Evolutionary conservation across 2,329 filamentous ascomycete species (phyloP).

Genomic region (Aspergillus versicolor): DNA sequence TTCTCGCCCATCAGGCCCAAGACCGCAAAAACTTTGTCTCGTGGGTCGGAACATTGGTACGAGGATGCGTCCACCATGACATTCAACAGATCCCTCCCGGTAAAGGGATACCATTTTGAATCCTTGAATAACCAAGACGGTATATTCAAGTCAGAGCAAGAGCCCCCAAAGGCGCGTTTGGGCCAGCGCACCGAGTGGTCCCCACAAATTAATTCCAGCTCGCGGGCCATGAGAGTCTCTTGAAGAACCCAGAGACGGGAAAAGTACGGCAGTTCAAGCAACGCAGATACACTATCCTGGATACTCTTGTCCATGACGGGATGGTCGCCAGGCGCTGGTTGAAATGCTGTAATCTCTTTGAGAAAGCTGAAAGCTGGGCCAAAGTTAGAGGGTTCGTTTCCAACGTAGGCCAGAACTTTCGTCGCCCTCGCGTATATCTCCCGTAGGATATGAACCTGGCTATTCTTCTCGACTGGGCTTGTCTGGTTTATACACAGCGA

Average conservation of each 20-base stretch:
- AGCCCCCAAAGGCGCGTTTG: background rate
- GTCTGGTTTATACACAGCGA: background rate
- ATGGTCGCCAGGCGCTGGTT: background rate
- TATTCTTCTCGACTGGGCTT: background rate
- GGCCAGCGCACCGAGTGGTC: background rate
- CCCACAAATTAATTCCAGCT: constrained; percentile 1
- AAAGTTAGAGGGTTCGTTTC: background rate
- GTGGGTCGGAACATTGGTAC: constrained; percentile 4
- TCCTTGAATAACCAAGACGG: background rate
- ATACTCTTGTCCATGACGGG: background rate
- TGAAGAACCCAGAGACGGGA: background rate
- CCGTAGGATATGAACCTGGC: background rate
- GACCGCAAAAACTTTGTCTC: constrained; percentile 3
- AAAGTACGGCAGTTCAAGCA: constrained; percentile 1
- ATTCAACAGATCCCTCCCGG: background rate
- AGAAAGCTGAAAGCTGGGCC: background rate
- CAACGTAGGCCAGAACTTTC: constrained; percentile 4
- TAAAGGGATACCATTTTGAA: background rate
- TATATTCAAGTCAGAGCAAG: background rate
- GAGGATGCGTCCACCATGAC: background rate
- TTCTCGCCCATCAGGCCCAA: constrained; percentile 1
- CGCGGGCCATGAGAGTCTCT: background rate
- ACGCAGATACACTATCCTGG: background rate
- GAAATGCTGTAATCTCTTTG: background rate
- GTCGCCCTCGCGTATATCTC: constrained; percentile 1